These are phyloP conservation scores for Peltaster fructicola DNA, from an alignment of 2,329 filamentous ascomycete species.

Conservation along the genomic window DNA sequence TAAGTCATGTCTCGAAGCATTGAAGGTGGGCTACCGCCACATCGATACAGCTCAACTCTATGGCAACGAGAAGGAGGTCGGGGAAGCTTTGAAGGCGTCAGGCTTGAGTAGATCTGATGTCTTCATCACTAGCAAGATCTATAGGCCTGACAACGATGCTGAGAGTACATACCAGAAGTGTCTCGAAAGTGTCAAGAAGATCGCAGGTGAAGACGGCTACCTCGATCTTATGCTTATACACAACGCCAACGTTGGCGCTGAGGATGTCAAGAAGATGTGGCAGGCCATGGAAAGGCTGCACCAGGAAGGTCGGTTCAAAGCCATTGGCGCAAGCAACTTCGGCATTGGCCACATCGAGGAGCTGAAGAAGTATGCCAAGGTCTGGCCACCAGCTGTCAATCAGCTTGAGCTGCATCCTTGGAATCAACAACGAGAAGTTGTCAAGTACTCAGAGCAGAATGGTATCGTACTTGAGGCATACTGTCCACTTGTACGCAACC, in stretches of 20 bases:
- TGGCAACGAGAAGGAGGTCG: constrained; percentile 49
- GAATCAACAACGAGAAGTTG: constrained; percentile 45
- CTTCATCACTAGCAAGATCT: constrained; percentile 56
- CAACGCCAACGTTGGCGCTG: constrained; percentile 37
- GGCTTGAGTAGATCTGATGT: constrained; percentile 39
- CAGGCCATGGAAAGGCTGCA: constrained; percentile 44
- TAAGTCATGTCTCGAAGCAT: constrained; percentile 39
- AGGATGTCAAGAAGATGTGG: constrained; percentile 46
- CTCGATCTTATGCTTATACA: constrained; percentile 59
- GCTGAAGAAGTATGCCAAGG: constrained; percentile 45
- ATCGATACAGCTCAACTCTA: constrained; percentile 55
- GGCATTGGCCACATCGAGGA: constrained; percentile 51
- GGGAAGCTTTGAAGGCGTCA: constrained; percentile 41
- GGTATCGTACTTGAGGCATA: constrained; percentile 46
- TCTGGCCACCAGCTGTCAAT: constrained; percentile 55
- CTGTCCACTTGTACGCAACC: constrained; percentile 49
- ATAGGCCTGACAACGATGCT: constrained; percentile 33
- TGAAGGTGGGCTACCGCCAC: constrained; percentile 42
- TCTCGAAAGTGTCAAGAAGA: constrained; percentile 44
- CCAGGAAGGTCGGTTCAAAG: constrained; percentile 40
- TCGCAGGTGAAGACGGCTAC: constrained; percentile 41
- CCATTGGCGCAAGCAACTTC: constrained; percentile 59
- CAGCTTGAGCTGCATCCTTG: constrained; percentile 63
- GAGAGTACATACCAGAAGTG: constrained; percentile 43
- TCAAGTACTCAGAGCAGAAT: constrained; percentile 39